These are phyloP conservation scores for Lactifluus volemus DNA, from an alignment of 768 basidiomycete genomes.

Conservation along the genomic window DNA sequence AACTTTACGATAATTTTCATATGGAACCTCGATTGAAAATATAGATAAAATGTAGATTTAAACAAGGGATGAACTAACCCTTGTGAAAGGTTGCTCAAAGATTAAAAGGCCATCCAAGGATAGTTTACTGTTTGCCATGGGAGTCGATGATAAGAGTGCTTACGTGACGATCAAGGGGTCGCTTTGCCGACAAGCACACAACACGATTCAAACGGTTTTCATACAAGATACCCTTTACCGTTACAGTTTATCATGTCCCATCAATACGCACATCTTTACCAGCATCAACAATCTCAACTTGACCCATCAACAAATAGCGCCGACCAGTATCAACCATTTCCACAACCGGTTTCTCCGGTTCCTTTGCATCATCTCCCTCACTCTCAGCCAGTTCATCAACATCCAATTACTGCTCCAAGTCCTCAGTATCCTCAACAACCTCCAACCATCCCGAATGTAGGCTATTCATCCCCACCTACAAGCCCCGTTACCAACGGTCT, in stretches of 20 bases:
- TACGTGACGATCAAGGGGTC: slow-evolving; percentile 1
- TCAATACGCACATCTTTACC: slow-evolving; percentile 16
- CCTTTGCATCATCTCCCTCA: slow-evolving; percentile 6
- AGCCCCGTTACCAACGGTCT: slow-evolving; percentile 12
- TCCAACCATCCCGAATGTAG: slow-evolving; percentile 6
- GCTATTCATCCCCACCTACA: slow-evolving; percentile 9
- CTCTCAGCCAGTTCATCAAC: not conserved
- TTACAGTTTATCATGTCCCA: slow-evolving; percentile 9
- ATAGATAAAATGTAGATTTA: not conserved
- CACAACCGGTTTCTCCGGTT: not conserved
- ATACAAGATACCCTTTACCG: too few species aligned
- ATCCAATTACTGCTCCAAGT: slow-evolving; percentile 17
- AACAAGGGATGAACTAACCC: slow-evolving; percentile 36
- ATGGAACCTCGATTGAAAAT: slow-evolving; percentile 55
- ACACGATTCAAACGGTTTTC: too few species aligned
- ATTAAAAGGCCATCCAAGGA: slow-evolving; percentile 68
- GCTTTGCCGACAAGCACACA: not conserved
- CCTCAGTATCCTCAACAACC: slow-evolving; percentile 18
- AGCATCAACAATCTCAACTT: not conserved
- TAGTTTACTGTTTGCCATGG: slow-evolving; percentile 38
- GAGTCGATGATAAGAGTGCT: not conserved
- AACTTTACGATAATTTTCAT: slow-evolving; percentile 83
- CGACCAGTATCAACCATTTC: not conserved
- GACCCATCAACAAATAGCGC: not conserved
- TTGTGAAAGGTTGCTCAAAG: slow-evolving; percentile 77